Percentiles rank a stretch among this genome's conserved stretches.
phyloP scores from a whole-genome alignment of 2,329 filamentous ascomycete genomes.

The Trichophaea hybrida region DNA sequence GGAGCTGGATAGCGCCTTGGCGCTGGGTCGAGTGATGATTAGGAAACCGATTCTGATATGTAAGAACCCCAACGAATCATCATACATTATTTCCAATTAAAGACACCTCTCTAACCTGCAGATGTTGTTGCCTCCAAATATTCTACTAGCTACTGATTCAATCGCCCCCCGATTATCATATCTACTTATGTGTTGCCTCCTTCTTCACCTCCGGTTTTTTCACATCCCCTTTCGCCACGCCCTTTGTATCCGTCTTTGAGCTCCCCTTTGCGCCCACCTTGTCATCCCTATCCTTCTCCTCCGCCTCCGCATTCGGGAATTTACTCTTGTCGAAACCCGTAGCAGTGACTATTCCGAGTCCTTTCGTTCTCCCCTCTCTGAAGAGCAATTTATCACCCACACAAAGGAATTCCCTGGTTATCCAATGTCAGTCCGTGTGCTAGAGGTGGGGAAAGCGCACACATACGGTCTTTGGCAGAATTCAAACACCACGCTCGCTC shows the following conservation, averaged over 20 bases:
- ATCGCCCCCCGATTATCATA: too few relatives aligned
- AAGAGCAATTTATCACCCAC: conserved; percentile 84
- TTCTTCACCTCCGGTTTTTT: background rate
- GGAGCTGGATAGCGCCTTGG: background rate
- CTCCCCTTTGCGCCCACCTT: background rate
- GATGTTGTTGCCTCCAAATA: too few relatives aligned
- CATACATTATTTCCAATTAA: too few relatives aligned
- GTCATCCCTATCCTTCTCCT: background rate
- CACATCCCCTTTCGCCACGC: background rate
- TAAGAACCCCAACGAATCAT: too few relatives aligned
- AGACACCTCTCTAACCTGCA: too few relatives aligned
- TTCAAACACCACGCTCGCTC: conserved; percentile 84
- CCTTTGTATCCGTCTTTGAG: background rate
- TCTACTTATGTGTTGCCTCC: background rate
- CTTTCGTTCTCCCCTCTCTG: conserved; percentile 87
- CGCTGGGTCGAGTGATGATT: background rate
- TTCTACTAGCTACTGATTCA: too few relatives aligned
- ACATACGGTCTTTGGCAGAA: conserved; percentile 69
- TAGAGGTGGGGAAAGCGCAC: background rate
- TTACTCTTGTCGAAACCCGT: conserved; percentile 62
- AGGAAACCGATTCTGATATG: too few relatives aligned
- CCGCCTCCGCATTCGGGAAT: background rate
- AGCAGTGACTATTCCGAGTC: conserved; percentile 81
- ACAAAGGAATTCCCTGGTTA: conserved; percentile 56
- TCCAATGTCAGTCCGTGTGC: background rate